Evolutionary conservation across 1,284 basidiomycete genomes (phyloP).

Genomic region (Xanthoconium separans): DNA sequence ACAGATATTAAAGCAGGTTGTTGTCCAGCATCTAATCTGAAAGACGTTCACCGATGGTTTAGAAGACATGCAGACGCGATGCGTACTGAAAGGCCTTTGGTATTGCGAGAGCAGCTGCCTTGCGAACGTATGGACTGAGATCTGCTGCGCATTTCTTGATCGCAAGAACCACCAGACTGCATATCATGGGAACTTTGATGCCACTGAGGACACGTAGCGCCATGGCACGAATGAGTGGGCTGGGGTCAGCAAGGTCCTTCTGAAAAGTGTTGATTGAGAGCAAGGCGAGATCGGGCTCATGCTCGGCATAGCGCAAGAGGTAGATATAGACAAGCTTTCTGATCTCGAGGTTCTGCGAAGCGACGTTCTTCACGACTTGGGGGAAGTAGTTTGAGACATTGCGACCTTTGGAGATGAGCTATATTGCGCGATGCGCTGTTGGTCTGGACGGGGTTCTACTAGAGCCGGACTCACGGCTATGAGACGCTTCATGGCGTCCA

Average conservation of each 20-base stretch:
- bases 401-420: conserved; percentile 92
- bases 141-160: conserved; percentile 91
- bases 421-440: conserved; percentile 34
- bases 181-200: conserved; percentile 87
- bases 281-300: conserved; percentile 92
- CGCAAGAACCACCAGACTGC: conserved; percentile 81
- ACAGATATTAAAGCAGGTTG: conserved; percentile 73
- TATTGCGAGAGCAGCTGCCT: conserved; percentile 87
- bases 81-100: conserved; percentile 83
- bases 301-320: conserved; percentile 88
- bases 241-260: conserved; percentile 90
- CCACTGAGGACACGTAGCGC: conserved; percentile 91
- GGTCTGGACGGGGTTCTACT: conserved; percentile 4
- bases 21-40: conserved; percentile 73
- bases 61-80: neutral
- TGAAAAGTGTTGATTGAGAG: conserved; percentile 99
- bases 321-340: conserved; percentile 98
- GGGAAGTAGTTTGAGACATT: conserved; percentile 93
- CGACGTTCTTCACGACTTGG: conserved; percentile 93
- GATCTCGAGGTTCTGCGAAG: conserved; percentile 87
- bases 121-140: conserved; percentile 91
- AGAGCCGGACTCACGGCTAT: conserved; percentile 67
- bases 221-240: conserved; percentile 93
- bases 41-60: conserved; percentile 5
- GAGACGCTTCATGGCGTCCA: conserved; percentile 92